Evolutionary conservation across 73 alveolate species (phyloP).

Genomic region (Blepharisma stoltei): DNA sequence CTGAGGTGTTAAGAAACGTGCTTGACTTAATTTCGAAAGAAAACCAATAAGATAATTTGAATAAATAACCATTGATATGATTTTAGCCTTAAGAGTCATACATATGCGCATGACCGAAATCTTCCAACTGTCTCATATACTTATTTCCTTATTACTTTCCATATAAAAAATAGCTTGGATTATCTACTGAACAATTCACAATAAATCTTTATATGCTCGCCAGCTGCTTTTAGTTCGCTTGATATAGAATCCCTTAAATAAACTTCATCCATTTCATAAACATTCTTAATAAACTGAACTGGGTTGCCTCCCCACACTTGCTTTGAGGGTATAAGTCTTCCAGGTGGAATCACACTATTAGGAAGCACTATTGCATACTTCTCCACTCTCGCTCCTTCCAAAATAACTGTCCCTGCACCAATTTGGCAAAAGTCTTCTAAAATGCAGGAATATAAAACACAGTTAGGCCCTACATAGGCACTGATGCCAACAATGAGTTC

Average conservation of each 20-base stretch:
- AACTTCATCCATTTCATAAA: slow-evolving; percentile 42
- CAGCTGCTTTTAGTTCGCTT: neutral
- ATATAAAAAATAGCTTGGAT: too few species aligned
- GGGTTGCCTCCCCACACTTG: slow-evolving; percentile 93
- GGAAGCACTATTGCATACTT: slow-evolving; percentile 80
- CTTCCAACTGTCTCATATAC: slow-evolving; percentile 17
- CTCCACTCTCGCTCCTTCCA: slow-evolving; percentile 87
- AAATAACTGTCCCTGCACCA: slow-evolving; percentile 70
- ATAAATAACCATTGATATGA: too few species aligned
- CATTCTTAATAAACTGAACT: slow-evolving; percentile 51
- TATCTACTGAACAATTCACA: too few species aligned
- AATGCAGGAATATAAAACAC: slow-evolving; percentile 74
- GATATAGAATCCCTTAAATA: neutral
- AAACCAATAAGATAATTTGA: too few species aligned
- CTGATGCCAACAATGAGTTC: slow-evolving; percentile 50
- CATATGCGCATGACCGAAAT: slow-evolving; percentile 30
- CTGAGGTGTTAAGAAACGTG: too few species aligned
- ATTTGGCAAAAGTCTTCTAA: slow-evolving; percentile 71
- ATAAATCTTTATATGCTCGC: too few species aligned
- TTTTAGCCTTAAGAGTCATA: slow-evolving; percentile 4
- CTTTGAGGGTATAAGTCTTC: slow-evolving; percentile 84
- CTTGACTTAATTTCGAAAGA: too few species aligned
- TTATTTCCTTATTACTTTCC: too few species aligned
- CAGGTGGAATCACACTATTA: slow-evolving; percentile 87
- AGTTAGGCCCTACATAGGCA: slow-evolving; percentile 61